These are phyloP conservation scores for Penicilliopsis zonata DNA, from an alignment of 495 filamentous ascomycete species.

Conservation along the genomic window DNA sequence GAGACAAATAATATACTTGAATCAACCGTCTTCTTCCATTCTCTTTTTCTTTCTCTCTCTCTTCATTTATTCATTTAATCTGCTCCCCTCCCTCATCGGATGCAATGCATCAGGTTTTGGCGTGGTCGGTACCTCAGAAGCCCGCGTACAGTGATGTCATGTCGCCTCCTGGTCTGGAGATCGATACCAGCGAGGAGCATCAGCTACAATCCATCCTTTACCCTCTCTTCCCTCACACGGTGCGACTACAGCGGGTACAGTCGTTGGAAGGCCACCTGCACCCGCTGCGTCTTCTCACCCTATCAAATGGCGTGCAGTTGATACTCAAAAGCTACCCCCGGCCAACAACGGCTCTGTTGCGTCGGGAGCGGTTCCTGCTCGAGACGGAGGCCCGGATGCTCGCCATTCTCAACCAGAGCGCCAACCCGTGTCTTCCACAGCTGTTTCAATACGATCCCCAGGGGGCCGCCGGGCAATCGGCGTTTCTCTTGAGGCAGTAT, in stretches of 20 bases:
- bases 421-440: slow-evolving; percentile 34
- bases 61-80: too few species aligned
- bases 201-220: slow-evolving; percentile 31
- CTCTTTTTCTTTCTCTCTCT: too few species aligned
- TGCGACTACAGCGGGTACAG: slow-evolving; percentile 30
- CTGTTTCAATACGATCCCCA: slow-evolving; percentile 38
- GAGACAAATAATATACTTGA: too few species aligned
- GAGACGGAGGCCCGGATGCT: slow-evolving; percentile 45
- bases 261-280: slow-evolving; percentile 37
- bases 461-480: slow-evolving; percentile 24
- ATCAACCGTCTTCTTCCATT: too few species aligned
- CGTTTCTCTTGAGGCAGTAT: slow-evolving; percentile 38
- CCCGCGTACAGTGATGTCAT: slow-evolving; percentile 5
- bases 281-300: slow-evolving; percentile 36
- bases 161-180: slow-evolving; percentile 7
- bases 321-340: slow-evolving; percentile 43
- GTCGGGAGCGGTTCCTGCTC: slow-evolving; percentile 43
- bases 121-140: too few species aligned
- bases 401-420: slow-evolving; percentile 31
- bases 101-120: too few species aligned
- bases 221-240: slow-evolving; percentile 23
- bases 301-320: slow-evolving; percentile 41
- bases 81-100: too few species aligned
- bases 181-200: slow-evolving; percentile 9
- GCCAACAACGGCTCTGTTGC: slow-evolving; percentile 37